Evolutionary conservation across 495 filamentous ascomycete genomes (phyloP), one percentile per base, ranked within the genome.

Genomic region (Lentithecium fluviatile): DNA sequence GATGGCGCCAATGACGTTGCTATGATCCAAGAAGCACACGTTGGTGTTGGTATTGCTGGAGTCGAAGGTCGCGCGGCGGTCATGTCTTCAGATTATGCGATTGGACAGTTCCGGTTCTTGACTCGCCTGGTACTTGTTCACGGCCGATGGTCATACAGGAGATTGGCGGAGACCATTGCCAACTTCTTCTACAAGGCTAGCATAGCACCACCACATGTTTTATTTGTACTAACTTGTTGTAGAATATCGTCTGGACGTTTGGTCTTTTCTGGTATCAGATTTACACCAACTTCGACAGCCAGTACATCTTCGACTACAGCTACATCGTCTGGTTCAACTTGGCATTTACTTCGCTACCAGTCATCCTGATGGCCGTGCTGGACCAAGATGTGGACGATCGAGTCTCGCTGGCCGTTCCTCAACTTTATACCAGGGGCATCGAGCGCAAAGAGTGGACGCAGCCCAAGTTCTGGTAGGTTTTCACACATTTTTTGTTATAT

Each of bases 11-110:
- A 97, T 75, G 95, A 99, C 75, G 95, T 97, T 61, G 95, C 95
- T 37, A 99, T 99, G 95, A 99, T 99, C 71, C 95, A 99, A 75
- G 92, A 97, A 74, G 95, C 95, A 4, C 91, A 99, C 75, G 90
- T 97, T 19, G 95, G 95, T 73, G 93, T 99, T 54, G 95, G 95
- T 73, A 97, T 99, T 73, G 93, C 95, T 60, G 95, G 95, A 74
- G 90, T 91, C 63, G 95, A 99, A 81, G 95, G 95, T 54, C 82
- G 95, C 71, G 91, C 96, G 73, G 95, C 95, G 38, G 95, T 91
- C 70, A 99, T 99, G 95, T 97, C 90, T 40, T 93, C 95, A 10
- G 95, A 99, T 74, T 99, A 96, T 74, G 94, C 94, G 37, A 96
- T 99, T 69, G 95, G 91, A 17, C 95, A 99, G 74, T 99, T 99